Conservation (phyloP, 176 grass and related monocot species). For the Neostapfia colusana region DNA sequence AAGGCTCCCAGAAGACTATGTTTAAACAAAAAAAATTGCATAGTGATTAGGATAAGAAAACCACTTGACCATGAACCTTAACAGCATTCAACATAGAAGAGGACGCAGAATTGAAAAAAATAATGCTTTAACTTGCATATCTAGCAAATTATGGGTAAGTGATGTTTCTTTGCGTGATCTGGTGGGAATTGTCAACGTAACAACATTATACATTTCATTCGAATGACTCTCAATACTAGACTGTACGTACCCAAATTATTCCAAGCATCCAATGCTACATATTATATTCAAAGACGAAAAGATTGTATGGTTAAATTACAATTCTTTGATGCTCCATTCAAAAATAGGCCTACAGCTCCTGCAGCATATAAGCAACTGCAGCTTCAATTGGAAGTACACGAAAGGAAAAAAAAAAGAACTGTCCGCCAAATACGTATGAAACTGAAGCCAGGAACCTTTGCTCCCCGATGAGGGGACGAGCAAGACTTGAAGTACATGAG, state of each 20-base stretch:
- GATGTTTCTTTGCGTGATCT: conserved; percentile 53
- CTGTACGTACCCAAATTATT: conserved; percentile 17
- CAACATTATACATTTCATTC: conserved; percentile 31
- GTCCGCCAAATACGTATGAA: conserved; percentile 47
- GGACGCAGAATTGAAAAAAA: conserved; percentile 35
- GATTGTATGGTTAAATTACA: conserved; percentile 9
- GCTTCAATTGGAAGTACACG: conserved; percentile 39
- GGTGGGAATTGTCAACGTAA: conserved; percentile 41
- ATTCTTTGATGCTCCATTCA: conserved; percentile 12
- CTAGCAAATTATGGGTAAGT: conserved; percentile 45
- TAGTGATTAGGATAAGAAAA: conserved; percentile 36
- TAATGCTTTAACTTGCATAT: conserved; percentile 41
- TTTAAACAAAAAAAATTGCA: conserved; percentile 29
- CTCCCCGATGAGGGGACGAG: conserved; percentile 46
- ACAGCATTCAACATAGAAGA: conserved; percentile 36
- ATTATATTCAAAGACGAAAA: conserved; percentile 11
- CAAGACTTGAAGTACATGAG: conserved; percentile 46
- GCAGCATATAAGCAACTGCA: conserved; percentile 29
- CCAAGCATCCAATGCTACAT: conserved; percentile 3
- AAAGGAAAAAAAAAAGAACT: conserved; percentile 27
- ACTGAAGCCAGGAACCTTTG: conserved; percentile 43
- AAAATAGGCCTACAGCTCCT: conserved; percentile 23
- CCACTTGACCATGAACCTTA: conserved; percentile 47
- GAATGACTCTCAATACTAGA: conserved; percentile 9
- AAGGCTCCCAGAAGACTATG: too few relatives aligned